Base-by-base conservation (phyloP, 2,329 filamentous ascomycete genomes). In the Fusarium sp. region DNA sequence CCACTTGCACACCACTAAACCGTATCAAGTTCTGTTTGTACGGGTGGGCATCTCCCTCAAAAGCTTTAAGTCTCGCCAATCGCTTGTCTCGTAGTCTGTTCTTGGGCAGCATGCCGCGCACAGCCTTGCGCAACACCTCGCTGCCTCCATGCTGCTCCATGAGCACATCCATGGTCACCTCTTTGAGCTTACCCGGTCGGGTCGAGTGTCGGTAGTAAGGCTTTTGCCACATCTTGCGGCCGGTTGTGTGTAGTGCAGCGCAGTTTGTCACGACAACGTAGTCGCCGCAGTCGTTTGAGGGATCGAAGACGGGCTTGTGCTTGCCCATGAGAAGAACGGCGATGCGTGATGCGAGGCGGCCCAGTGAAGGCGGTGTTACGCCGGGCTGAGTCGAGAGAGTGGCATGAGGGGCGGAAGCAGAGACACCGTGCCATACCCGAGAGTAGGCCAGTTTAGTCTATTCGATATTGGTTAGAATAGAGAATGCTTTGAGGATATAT, bases 281-380 rank as follows among this genome's bases (percentile, higher is more conserved):
- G 88, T 99, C 96, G 73, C 96, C 96, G 85, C 96, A 98, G 85
- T 99, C 96, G 65, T 94, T 97, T 22, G 94, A 97, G 2, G 96
- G 96, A 82, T 98, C 93, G 83, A 90, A 99, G 80, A 96, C 97
- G 22, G 96, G 96, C 83, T 99, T 99, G 87, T 99, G 92, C 85
- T 99, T 99, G 82, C 96, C 96, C 94, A 98, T 97, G 52, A 97
- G 88, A 63, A 93, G 85, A 54, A 90, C 84, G 65, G 94, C 95
- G 79, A 97, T 97, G 67, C 91, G 89, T 53, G 91, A 93, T 65
- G 95, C 95, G 51, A 97, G 86, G 41, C 95, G 93, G 72, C 95
- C 95, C 40, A 97, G 90, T n/a, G 93, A 90, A 15, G 94, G 93
- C 19, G 88, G 85, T 20, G 89, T 89, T 23, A 88, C 79, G 71